Percentiles rank a stretch among this genome's conserved stretches.
phyloP scores from a whole-genome alignment of 805 yeast genomes.

The Lachancea sp. region DNA sequence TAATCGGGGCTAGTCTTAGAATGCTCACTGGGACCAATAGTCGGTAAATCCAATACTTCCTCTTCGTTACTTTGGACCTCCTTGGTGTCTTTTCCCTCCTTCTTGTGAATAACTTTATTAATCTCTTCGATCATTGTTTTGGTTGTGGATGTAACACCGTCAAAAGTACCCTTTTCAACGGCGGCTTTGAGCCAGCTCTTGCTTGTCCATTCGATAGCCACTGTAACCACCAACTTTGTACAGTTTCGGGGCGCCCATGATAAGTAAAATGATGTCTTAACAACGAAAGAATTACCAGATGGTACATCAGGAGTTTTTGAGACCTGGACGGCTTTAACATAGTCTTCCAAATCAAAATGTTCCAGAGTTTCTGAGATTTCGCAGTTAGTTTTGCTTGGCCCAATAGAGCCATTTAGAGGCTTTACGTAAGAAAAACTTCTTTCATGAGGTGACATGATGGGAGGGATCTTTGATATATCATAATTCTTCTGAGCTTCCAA shows the following conservation, averaged over 20 bases:
- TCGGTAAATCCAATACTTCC: slow-evolving; percentile 25
- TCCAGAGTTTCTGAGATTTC: slow-evolving; percentile 54
- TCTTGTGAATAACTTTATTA: slow-evolving; percentile 29
- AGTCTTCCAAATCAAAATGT: slow-evolving; percentile 42
- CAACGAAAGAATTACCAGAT: slow-evolving; percentile 61
- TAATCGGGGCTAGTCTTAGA: slow-evolving; percentile 41
- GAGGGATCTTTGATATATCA: slow-evolving; percentile 47
- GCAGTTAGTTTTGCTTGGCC: slow-evolving; percentile 72
- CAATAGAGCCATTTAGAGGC: slow-evolving; percentile 62
- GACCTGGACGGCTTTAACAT: slow-evolving; percentile 45
- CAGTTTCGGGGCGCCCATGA: slow-evolving; percentile 57
- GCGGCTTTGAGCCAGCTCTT: slow-evolving; percentile 75
- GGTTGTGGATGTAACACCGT: slow-evolving; percentile 62
- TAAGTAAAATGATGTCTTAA: slow-evolving; percentile 49
- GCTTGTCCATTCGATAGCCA: slow-evolving; percentile 62
- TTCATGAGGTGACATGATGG: slow-evolving; percentile 30
- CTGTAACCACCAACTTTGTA: slow-evolving; percentile 48
- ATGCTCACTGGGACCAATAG: slow-evolving; percentile 37
- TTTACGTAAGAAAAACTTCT: slow-evolving; percentile 54
- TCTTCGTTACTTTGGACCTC: slow-evolving; percentile 6
- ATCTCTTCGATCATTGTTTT: slow-evolving; percentile 42
- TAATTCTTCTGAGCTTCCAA: slow-evolving; percentile 58
- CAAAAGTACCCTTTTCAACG: slow-evolving; percentile 65
- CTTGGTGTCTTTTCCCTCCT: slow-evolving; percentile 10
- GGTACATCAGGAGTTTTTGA: slow-evolving; percentile 82